Conservation (phyloP, 495 filamentous ascomycete species). For the Talaromyces trachyspermus region DNA sequence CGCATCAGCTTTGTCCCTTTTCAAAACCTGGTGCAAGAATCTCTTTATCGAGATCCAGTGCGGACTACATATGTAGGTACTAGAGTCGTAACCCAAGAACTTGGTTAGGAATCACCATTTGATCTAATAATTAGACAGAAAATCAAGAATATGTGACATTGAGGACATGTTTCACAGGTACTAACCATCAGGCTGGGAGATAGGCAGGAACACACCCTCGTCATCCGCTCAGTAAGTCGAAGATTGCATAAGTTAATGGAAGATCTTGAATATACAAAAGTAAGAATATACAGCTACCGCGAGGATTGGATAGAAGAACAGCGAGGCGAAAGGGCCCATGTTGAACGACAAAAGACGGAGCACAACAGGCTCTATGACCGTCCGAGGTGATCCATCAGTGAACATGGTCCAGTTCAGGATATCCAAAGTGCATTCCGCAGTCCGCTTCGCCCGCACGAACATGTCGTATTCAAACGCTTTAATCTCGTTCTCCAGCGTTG, state of each 20-base stretch:
- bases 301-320: neutral
- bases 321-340: neutral
- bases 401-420: neutral
- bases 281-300: neutral
- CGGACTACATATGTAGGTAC: too few species aligned
- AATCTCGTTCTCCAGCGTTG: neutral
- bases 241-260: neutral
- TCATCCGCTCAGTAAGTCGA: too few species aligned
- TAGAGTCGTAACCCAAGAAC: too few species aligned
- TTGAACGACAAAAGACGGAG: neutral
- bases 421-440: neutral
- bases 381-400: neutral
- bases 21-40: too few species aligned
- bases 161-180: too few species aligned
- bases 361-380: neutral
- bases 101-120: too few species aligned
- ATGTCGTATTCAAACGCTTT: neutral
- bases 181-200: too few species aligned
- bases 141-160: too few species aligned
- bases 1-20: too few species aligned
- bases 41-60: too few species aligned
- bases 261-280: neutral
- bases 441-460: neutral
- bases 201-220: too few species aligned
- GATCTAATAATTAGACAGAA: too few species aligned